phyloP scores from a whole-genome alignment of 768 basidiomycete genomes.

The Tubosaeta sp. region DNA sequence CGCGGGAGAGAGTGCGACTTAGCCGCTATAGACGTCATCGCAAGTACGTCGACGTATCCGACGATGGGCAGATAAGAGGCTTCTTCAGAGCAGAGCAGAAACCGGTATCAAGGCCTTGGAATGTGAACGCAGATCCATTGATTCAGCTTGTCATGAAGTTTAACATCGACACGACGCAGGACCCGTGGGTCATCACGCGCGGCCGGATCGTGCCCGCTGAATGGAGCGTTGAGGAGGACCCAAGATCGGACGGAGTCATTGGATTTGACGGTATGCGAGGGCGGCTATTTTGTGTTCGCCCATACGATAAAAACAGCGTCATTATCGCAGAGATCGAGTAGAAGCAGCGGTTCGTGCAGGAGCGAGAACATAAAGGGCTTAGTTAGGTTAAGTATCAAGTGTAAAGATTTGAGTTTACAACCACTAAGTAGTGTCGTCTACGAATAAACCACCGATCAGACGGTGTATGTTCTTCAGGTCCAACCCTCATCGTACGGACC shows the following conservation, averaged over 20 bases:
- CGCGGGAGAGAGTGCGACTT: not conserved
- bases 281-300: not conserved
- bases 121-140: not conserved
- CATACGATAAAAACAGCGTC: not conserved
- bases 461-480: no score
- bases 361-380: no score
- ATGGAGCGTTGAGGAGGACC: not conserved
- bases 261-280: slow-evolving; percentile 2
- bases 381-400: no score
- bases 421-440: no score
- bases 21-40: no score
- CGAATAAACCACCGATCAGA: no score
- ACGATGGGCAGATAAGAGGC: not conserved
- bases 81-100: not conserved
- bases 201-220: not conserved
- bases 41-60: not conserved
- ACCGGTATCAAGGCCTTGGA: no score
- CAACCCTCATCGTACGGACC: no score
- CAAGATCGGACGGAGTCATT: not conserved
- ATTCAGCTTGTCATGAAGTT: slow-evolving; percentile 1
- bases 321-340: not conserved
- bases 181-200: not conserved
- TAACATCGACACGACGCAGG: slow-evolving; percentile 2
- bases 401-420: no score
- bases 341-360: no score